Evolutionary conservation across 148 eudicot species (phyloP).

Genomic region (Polygonum aviculare): DNA sequence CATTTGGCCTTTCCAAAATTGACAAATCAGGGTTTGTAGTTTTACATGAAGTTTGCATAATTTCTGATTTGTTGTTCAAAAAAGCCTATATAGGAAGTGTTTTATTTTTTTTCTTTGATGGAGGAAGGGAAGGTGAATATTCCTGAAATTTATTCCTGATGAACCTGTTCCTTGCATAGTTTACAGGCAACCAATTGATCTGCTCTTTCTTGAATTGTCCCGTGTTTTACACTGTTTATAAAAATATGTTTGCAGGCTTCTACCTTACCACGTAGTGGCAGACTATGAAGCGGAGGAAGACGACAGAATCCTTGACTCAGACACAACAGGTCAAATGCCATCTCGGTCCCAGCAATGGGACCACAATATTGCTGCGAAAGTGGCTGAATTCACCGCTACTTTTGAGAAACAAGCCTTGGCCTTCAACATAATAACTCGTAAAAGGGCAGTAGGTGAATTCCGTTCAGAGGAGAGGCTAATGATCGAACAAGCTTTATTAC

Average conservation of each 20-base stretch:
- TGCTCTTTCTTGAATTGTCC: not conserved
- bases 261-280: slow-evolving; percentile 96
- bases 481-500: slow-evolving; percentile 71
- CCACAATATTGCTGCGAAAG: slow-evolving; percentile 80
- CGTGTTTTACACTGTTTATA: not conserved
- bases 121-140: too few species aligned
- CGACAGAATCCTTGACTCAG: slow-evolving; percentile 88
- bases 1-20: not conserved
- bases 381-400: slow-evolving; percentile 77
- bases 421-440: slow-evolving; percentile 77
- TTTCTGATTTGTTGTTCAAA: not conserved
- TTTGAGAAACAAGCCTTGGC: slow-evolving; percentile 89
- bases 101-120: not conserved
- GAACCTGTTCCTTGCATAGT: not conserved
- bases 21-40: not conserved
- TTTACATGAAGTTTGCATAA: not conserved
- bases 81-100: not conserved
- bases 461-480: slow-evolving; percentile 82
- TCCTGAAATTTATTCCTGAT: not conserved
- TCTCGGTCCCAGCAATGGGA: slow-evolving; percentile 97
- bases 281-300: slow-evolving; percentile 99
- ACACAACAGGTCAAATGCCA: slow-evolving; percentile 65
- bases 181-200: not conserved
- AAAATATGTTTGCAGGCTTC: slow-evolving; percentile 42
- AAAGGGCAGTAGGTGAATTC: slow-evolving; percentile 77